These are phyloP conservation scores for Polygonum aviculare DNA, from an alignment of 148 eudicot species.

Conservation along the genomic window DNA sequence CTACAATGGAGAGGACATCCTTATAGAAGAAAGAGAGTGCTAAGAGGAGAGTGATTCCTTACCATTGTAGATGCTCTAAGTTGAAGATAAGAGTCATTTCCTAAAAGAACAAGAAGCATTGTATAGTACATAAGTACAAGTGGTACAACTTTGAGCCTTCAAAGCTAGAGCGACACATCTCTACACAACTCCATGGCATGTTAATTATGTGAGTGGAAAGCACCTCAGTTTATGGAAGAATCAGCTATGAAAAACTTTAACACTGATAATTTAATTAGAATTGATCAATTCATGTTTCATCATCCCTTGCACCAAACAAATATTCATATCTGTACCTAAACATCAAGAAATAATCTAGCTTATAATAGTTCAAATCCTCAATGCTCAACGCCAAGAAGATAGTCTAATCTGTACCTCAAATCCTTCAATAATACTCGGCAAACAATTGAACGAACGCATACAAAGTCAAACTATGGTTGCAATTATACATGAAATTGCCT, in stretches of 20 bases:
- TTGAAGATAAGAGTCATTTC: not conserved
- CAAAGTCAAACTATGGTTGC: not conserved
- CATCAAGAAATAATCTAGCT: not conserved
- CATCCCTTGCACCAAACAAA: not conserved
- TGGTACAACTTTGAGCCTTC: not conserved
- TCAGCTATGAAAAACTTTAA: not conserved
- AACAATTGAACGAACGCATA: not conserved
- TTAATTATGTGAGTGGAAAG: not conserved
- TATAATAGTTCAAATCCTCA: not conserved
- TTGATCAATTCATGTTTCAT: not conserved
- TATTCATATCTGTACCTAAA: not conserved
- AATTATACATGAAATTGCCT: not conserved
- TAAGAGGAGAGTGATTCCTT: too few relatives aligned
- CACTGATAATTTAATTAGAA: not conserved
- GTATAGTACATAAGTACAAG: too few relatives aligned
- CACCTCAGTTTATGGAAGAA: not conserved
- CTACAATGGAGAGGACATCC: too few relatives aligned
- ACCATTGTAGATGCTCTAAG: too few relatives aligned
- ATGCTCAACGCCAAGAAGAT: not conserved
- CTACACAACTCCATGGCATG: not conserved
- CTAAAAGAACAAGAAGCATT: not conserved
- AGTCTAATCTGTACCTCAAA: not conserved
- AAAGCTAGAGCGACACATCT: not conserved
- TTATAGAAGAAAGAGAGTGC: too few relatives aligned
- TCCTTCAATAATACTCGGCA: not conserved